phyloP scores from a whole-genome alignment of 306 rosid species.

The Arachis hypogaea region DNA sequence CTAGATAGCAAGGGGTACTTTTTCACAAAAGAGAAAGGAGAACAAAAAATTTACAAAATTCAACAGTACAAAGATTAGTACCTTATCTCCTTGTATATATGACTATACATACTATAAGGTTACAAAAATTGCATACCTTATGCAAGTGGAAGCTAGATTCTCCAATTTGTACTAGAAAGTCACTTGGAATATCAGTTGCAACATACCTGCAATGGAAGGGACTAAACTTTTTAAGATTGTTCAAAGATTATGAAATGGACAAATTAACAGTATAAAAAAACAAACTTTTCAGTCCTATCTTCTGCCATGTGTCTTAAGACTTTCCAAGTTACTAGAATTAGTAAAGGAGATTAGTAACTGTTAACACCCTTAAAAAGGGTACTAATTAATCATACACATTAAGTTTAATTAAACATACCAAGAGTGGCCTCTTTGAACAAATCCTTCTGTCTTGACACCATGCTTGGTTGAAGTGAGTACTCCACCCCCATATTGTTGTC shows the following conservation, averaged over 20 bases:
- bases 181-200: slow-evolving; percentile 94
- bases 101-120: neutral
- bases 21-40: slow-evolving; percentile 30
- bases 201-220: slow-evolving; percentile 64
- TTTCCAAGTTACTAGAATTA: neutral
- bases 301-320: neutral
- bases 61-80: slow-evolving; percentile 28
- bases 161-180: slow-evolving; percentile 72
- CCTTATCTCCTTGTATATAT: slow-evolving; percentile 8
- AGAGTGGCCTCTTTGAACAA: slow-evolving; percentile 78
- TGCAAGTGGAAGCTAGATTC: slow-evolving; percentile 78
- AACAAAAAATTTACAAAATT: slow-evolving; percentile 24
- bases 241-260: slow-evolving; percentile 1
- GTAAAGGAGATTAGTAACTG: neutral
- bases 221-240: neutral
- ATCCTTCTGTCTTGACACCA: slow-evolving; percentile 82
- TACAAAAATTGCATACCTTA: slow-evolving; percentile 56
- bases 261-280: slow-evolving; percentile 2
- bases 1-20: slow-evolving; percentile 91
- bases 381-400: slow-evolving; percentile 15
- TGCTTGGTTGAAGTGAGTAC: slow-evolving; percentile 66
- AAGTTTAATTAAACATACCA: slow-evolving; percentile 57
- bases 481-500: slow-evolving; percentile 69
- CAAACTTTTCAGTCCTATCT: slow-evolving; percentile 11
- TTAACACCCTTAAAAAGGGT: slow-evolving; percentile 7